These are phyloP conservation scores for Aspergillus olivimuriae DNA, from an alignment of 495 filamentous ascomycete genomes.

Conservation along the genomic window DNA sequence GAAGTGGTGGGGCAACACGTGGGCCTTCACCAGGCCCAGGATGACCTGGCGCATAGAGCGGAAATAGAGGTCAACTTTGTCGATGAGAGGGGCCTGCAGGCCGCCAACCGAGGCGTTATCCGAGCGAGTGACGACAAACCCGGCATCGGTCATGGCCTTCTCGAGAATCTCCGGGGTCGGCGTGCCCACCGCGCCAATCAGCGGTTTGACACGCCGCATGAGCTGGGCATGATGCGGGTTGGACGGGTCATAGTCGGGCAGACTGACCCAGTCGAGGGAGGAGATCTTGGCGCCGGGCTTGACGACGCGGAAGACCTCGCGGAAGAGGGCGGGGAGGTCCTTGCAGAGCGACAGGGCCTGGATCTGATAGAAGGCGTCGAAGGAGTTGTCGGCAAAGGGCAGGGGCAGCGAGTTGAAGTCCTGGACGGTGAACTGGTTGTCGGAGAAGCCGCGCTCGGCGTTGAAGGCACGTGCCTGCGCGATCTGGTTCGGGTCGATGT, in stretches of 20 bases:
- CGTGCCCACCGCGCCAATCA: conserved; percentile 58
- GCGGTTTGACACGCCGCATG: conserved; percentile 56
- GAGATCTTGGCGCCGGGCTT: conserved; percentile 54
- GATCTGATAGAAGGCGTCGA: conserved; percentile 62
- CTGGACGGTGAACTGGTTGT: conserved; percentile 48
- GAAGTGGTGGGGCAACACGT: conserved; percentile 51
- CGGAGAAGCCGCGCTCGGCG: conserved; percentile 33
- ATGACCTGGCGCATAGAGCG: conserved; percentile 49
- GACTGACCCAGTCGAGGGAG: conserved; percentile 53
- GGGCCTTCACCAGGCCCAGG: conserved; percentile 45
- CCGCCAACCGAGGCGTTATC: conserved; percentile 55
- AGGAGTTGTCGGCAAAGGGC: conserved; percentile 48
- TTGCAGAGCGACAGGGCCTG: conserved; percentile 57
- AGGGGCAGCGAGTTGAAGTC: conserved; percentile 55
- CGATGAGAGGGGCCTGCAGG: conserved; percentile 53
- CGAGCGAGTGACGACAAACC: conserved; percentile 47
- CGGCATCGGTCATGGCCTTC: conserved; percentile 43
- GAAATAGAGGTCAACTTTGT: conserved; percentile 56
- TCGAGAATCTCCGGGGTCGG: conserved; percentile 51
- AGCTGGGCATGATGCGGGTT: conserved; percentile 49
- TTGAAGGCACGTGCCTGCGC: conserved; percentile 50
- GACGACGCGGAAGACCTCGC: conserved; percentile 49
- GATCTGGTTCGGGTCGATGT: conserved; percentile 58
- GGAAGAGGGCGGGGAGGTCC: conserved; percentile 44
- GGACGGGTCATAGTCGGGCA: conserved; percentile 48